Evolutionary conservation across 2,329 filamentous ascomycete species (phyloP), one percentile per base, ranked within the genome.

Genomic region (Orbilia javanica): DNA sequence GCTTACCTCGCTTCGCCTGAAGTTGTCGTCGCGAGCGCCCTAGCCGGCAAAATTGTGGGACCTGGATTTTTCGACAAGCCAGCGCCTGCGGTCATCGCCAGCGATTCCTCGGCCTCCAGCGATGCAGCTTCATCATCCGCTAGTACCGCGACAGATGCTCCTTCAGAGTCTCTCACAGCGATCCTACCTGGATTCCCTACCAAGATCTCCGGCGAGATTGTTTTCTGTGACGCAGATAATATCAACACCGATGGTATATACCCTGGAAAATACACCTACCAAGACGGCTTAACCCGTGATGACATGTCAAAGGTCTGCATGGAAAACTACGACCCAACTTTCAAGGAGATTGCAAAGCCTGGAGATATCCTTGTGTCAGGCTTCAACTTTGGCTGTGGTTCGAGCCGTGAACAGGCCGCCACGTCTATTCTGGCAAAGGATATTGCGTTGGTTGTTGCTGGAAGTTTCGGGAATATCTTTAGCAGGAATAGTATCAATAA

Each of bases 231-330:
- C 82, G 89, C 89, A 0, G 92, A 94, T 83, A 96, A 97, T 85
- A 89, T 97, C 83, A 93, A 96, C 85, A 98, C 95, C 0, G 95
- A 98, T 82, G 91, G 89, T 67, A 97, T 98, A 83, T 98, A 98
- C 84, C 92, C 94, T 0, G 93, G 93, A 3, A 94, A 94, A 83
- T 94, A 93, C 84, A 97, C 94, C 0, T 98, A 98, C 84, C 93
- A 96, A 83, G 94, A 98, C 82, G 88, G 92, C 81, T 87, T 98
- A 0, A 85, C 92, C 0, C 86, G 85, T 0, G 91, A 93, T 79
- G 89, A 89, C 71, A 97, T 98, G 95, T 93, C 93, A 0, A 86
- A 92, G 80, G 94, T 94, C 0, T 94, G 92, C 84, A 97, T 98
- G 94, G 88, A 92, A 83, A 98, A 98, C 87, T 98, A 97, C 85